A percentile compares a stretch with the other conserved stretches of the same genome.
Conservation (phyloP, 495 filamentous ascomycete species). For the Ramalina intermedia region DNA sequence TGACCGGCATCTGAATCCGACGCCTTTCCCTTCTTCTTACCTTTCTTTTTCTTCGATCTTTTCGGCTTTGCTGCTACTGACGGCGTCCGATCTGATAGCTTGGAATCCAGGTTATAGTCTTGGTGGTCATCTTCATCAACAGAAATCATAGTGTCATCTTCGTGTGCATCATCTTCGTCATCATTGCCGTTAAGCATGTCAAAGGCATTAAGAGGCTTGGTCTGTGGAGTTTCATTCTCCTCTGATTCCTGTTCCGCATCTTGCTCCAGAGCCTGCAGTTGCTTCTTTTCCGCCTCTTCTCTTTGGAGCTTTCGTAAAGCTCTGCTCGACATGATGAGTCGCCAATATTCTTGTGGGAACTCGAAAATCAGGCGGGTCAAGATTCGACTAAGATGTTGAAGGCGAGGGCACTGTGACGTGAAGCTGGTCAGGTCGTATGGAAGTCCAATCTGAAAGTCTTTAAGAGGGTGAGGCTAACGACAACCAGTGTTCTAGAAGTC, state of each 20-base stretch:
- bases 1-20: not conserved
- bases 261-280: conserved; percentile 28
- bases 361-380: not conserved
- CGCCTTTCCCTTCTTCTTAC: conserved; percentile 10
- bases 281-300: conserved; percentile 47
- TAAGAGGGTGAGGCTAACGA: too few species aligned
- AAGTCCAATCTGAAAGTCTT: too few species aligned
- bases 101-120: not conserved
- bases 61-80: conserved; percentile 13
- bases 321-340: conserved; percentile 56
- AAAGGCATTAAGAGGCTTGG: conserved; percentile 34
- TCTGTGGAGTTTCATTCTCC: conserved; percentile 33
- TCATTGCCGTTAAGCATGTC: conserved; percentile 38
- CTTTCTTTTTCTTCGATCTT: conserved; percentile 14
- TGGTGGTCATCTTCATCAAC: conserved; percentile 23
- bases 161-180: conserved; percentile 52
- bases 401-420: too few species aligned
- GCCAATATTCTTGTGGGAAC: not conserved
- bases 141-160: conserved; percentile 12
- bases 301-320: conserved; percentile 64
- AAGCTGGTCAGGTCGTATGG: too few species aligned
- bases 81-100: not conserved
- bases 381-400: too few species aligned
- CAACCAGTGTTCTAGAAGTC: too few species aligned
- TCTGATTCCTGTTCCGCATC: conserved; percentile 33